Evolutionary conservation across 768 basidiomycete genomes (phyloP).

Genomic region (Pilatotrama ljubarskyi): DNA sequence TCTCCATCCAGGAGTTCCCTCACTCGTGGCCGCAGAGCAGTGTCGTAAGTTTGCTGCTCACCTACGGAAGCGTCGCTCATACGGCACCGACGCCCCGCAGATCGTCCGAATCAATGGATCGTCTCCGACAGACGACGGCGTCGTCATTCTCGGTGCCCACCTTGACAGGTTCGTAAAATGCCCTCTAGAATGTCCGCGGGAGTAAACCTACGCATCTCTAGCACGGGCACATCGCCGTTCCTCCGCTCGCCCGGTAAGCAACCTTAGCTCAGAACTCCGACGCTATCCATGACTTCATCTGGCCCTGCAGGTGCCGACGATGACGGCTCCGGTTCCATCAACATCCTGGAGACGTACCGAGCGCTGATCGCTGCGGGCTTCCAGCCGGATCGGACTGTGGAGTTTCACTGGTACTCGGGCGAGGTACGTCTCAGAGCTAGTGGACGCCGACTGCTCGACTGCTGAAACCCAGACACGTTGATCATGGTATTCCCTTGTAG

Average conservation of each 20-base stretch:
- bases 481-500: slow-evolving; percentile 37
- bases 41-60: slow-evolving; percentile 47
- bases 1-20: slow-evolving; percentile 69
- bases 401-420: slow-evolving; percentile 86
- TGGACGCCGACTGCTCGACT: too few relatives aligned
- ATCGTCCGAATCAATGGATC: slow-evolving; percentile 78
- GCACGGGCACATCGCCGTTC: slow-evolving; percentile 79
- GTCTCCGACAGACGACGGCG: slow-evolving; percentile 55
- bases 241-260: slow-evolving; percentile 67
- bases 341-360: slow-evolving; percentile 77
- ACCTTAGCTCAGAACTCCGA: slow-evolving; percentile 16
- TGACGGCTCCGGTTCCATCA: slow-evolving; percentile 64
- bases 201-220: slow-evolving; percentile 29
- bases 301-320: slow-evolving; percentile 62
- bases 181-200: neutral
- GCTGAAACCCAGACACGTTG: too few relatives aligned
- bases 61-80: slow-evolving; percentile 3
- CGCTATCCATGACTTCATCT: slow-evolving; percentile 28
- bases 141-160: slow-evolving; percentile 77
- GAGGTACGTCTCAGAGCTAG: slow-evolving; percentile 48
- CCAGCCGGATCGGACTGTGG: slow-evolving; percentile 62
- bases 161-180: slow-evolving; percentile 65
- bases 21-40: slow-evolving; percentile 88
- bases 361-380: slow-evolving; percentile 69
- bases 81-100: slow-evolving; percentile 36